phyloP scores from a whole-genome alignment of 2,329 filamentous ascomycete genomes.

The Apiospora aurea region DNA sequence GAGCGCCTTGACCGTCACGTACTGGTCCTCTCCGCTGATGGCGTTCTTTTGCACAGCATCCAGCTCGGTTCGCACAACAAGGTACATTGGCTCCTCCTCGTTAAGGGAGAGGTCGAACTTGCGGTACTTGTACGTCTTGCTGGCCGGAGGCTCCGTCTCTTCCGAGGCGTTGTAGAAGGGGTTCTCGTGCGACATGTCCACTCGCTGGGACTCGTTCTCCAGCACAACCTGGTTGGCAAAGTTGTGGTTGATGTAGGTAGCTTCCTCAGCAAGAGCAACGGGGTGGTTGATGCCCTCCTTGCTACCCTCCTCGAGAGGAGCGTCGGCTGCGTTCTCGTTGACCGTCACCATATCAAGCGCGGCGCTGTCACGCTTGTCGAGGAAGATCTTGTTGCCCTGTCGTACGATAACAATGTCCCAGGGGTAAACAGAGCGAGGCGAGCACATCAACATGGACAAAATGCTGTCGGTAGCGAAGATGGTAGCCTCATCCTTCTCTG shows the following conservation, averaged over 20 bases:
- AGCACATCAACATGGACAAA: constrained; percentile 99
- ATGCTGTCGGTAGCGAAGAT: constrained; percentile 98
- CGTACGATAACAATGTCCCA: constrained; percentile 97
- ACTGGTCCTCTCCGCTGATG: constrained; percentile 89
- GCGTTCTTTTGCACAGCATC: constrained; percentile 96
- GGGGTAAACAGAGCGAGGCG: constrained; percentile 93
- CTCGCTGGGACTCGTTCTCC: constrained; percentile 80
- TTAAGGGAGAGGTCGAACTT: constrained; percentile 95
- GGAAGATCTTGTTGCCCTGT: constrained; percentile 95
- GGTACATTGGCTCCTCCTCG: constrained; percentile 91
- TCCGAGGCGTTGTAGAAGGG: constrained; percentile 96
- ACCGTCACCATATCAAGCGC: constrained; percentile 97
- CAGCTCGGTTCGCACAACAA: constrained; percentile 93
- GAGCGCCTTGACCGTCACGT: constrained; percentile 90
- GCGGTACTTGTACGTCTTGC: constrained; percentile 98
- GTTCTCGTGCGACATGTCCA: constrained; percentile 87
- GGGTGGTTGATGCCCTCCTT: constrained; percentile 96
- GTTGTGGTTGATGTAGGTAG: constrained; percentile 99
- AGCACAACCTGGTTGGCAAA: constrained; percentile 94
- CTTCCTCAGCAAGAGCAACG: constrained; percentile 90
- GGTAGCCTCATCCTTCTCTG: constrained; percentile 93
- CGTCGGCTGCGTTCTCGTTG: constrained; percentile 97
- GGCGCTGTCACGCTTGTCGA: constrained; percentile 97
- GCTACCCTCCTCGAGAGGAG: constrained; percentile 92
- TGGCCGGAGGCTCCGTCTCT: constrained; percentile 91